A percentile compares a stretch with the other conserved stretches of the same genome.
Conservation (phyloP, 2,329 filamentous ascomycete genomes). For the Xylariaceae sp. region DNA sequence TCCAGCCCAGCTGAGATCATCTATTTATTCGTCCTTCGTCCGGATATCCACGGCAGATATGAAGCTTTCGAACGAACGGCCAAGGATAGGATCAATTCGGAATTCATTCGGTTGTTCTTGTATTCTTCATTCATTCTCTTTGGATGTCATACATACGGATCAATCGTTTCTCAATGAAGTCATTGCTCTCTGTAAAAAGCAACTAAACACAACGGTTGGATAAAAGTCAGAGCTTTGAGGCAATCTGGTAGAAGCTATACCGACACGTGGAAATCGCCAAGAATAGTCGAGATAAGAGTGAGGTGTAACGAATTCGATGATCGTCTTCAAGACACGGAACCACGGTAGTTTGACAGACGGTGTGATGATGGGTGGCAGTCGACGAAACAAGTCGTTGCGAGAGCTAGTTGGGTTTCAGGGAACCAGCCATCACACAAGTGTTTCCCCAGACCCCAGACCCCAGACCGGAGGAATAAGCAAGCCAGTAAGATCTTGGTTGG, state of each 20-base stretch:
- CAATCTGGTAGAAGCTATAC: background rate
- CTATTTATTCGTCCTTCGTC: background rate
- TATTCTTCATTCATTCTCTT: background rate
- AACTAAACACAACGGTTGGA: no score
- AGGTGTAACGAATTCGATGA: background rate
- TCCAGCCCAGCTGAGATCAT: no score
- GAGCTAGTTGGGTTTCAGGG: no score
- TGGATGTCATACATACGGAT: background rate
- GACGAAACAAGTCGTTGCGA: background rate
- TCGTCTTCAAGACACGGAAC: background rate
- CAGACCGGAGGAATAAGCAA: background rate
- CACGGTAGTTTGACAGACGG: background rate
- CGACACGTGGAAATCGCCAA: background rate
- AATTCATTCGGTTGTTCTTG: slow-evolving; percentile 10
- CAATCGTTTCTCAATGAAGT: background rate
- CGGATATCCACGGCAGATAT: background rate
- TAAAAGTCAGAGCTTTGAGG: background rate
- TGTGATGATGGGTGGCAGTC: background rate
- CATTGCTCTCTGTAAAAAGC: background rate
- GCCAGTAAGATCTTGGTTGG: background rate
- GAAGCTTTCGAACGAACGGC: slow-evolving; percentile 4
- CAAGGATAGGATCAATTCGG: slow-evolving; percentile 7
- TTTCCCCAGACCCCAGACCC: background rate
- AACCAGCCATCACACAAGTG: background rate
- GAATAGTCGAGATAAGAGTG: background rate